Evolutionary conservation across 2,329 filamentous ascomycete species (phyloP).

Genomic region (Venturia carpophila): DNA sequence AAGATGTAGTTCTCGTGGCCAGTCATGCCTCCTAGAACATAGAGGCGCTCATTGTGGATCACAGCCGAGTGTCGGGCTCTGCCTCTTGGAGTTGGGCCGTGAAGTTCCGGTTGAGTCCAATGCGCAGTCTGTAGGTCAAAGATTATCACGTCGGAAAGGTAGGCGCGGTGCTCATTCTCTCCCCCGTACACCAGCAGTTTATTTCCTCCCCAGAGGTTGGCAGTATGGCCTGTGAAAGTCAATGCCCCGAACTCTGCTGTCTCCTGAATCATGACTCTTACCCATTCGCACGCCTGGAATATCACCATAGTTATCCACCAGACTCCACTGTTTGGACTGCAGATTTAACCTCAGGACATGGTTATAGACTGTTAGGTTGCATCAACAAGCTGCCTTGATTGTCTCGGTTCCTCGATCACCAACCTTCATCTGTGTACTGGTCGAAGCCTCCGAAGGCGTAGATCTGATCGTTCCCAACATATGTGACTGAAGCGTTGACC

Average conservation of each 20-base stretch:
- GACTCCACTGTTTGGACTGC: conserved; percentile 79
- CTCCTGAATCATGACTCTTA: conserved; percentile 34
- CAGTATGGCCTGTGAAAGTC: conserved; percentile 66
- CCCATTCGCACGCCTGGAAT: conserved; percentile 97
- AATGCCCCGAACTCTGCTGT: conserved; percentile 16
- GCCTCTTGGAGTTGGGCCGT: conserved; percentile 77
- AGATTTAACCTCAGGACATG: conserved; percentile 88
- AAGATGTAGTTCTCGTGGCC: conserved; percentile 86
- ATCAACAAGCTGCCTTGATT: background rate
- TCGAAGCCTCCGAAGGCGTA: conserved; percentile 98
- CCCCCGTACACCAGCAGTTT: conserved; percentile 97
- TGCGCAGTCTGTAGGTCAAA: conserved; percentile 91
- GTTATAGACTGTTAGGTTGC: conserved; percentile 63
- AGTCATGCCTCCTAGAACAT: conserved; percentile 91
- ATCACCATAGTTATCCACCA: conserved; percentile 97
- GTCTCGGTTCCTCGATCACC: conserved; percentile 8
- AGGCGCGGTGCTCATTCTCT: conserved; percentile 94
- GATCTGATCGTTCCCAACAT: conserved; percentile 93
- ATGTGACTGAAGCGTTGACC: conserved; percentile 98
- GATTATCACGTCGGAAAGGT: conserved; percentile 90
- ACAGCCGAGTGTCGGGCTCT: conserved; percentile 89
- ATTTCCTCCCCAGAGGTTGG: conserved; percentile 84
- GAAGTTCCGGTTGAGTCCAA: conserved; percentile 87
- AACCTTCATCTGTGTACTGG: conserved; percentile 91
- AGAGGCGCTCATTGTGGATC: conserved; percentile 91